Conservation (phyloP, 129 eudicot genomes). For the Flaveria brownii region DNA sequence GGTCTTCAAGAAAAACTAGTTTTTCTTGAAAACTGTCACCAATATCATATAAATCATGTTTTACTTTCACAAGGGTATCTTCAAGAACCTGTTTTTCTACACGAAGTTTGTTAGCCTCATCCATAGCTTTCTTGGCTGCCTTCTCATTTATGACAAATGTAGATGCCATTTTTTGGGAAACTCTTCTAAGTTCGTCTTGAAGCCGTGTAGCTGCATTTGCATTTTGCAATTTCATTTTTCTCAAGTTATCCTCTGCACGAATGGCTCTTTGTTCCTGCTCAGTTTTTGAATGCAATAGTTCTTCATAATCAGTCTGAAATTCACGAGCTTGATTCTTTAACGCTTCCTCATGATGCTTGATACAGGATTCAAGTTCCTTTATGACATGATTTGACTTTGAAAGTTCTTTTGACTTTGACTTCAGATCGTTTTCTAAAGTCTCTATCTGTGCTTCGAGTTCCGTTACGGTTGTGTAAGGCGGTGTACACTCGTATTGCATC, state of each 20-base stretch:
- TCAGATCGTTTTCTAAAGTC: slow-evolving; percentile 51
- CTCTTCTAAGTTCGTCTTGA: slow-evolving; percentile 80
- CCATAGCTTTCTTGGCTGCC: slow-evolving; percentile 55
- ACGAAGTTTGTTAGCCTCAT: slow-evolving; percentile 68
- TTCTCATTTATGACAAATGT: slow-evolving; percentile 79
- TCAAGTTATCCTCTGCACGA: slow-evolving; percentile 68
- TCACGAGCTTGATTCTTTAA: slow-evolving; percentile 63
- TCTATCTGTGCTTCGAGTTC: slow-evolving; percentile 56
- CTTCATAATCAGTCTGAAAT: slow-evolving; percentile 69
- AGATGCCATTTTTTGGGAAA: slow-evolving; percentile 70
- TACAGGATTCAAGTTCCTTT: slow-evolving; percentile 50
- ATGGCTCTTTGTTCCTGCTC: slow-evolving; percentile 82
- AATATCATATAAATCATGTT: slow-evolving; percentile 44
- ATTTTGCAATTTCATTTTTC: slow-evolving; percentile 70
- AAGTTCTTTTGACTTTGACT: slow-evolving; percentile 43
- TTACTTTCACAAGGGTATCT: slow-evolving; percentile 52
- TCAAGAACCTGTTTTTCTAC: slow-evolving; percentile 54
- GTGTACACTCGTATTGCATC: slow-evolving; percentile 71
- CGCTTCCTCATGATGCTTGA: slow-evolving; percentile 67
- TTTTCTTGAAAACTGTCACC: slow-evolving; percentile 51
- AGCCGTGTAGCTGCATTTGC: slow-evolving; percentile 69
- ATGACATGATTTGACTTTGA: slow-evolving; percentile 43
- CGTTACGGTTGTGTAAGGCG: slow-evolving; percentile 41
- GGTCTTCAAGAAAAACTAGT: slow-evolving; percentile 39
- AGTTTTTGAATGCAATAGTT: slow-evolving; percentile 51